Conservation (phyloP, 1,139 yeast genomes). For the Hanseniaspora uvarum region DNA sequence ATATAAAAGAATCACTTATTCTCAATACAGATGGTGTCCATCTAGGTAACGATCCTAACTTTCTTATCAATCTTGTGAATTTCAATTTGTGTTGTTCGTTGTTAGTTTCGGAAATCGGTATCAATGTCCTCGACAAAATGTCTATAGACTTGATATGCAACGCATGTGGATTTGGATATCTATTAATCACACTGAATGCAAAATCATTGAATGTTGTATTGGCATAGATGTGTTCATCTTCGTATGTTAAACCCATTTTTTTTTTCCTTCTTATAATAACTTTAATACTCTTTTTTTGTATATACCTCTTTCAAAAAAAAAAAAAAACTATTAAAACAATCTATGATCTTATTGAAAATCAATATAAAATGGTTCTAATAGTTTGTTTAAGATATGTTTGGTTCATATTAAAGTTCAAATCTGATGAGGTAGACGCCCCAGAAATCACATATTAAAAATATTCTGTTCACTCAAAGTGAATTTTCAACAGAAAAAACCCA, state of each 20-base stretch:
- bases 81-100: slow-evolving; percentile 26
- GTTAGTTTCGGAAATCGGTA: neutral
- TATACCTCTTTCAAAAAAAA: neutral
- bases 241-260: slow-evolving; percentile 59
- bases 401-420: too few species aligned
- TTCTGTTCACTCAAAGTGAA: too few species aligned
- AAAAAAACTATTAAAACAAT: too few species aligned
- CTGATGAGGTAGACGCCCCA: too few species aligned
- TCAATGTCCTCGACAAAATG: slow-evolving; percentile 35
- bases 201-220: slow-evolving; percentile 63
- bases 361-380: too few species aligned
- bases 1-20: slow-evolving; percentile 68
- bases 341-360: too few species aligned
- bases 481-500: too few species aligned
- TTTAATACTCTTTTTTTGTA: neutral
- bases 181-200: slow-evolving; percentile 66
- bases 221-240: slow-evolving; percentile 42
- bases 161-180: slow-evolving; percentile 87
- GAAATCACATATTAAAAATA: too few species aligned
- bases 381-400: too few species aligned
- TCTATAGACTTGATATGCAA: slow-evolving; percentile 82
- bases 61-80: slow-evolving; percentile 65
- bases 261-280: neutral
- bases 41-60: slow-evolving; percentile 69
- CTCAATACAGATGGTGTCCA: slow-evolving; percentile 73